Conservation (phyloP, 768 basidiomycete genomes). For the Xanthoconium purpureum region DNA sequence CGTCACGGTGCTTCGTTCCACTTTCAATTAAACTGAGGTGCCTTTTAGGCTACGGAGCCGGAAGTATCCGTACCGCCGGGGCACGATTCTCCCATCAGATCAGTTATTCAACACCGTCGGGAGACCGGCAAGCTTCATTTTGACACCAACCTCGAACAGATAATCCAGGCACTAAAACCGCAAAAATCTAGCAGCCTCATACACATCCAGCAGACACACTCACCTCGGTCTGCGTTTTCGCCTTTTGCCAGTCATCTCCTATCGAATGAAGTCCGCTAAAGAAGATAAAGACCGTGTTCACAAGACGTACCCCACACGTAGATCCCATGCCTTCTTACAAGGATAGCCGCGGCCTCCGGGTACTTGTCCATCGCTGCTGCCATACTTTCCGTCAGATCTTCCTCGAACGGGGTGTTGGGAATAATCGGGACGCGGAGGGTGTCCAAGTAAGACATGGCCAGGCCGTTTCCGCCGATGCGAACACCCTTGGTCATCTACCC, state of each 20-base stretch:
- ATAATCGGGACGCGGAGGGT: conserved; percentile 86
- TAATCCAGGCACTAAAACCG: conserved; percentile 75
- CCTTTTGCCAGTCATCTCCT: conserved; percentile 79
- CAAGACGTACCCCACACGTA: conserved; percentile 77
- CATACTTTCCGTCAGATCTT: conserved; percentile 87
- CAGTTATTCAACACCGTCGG: conserved; percentile 40
- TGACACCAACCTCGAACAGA: conserved; percentile 83
- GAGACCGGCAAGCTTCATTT: conserved; percentile 68
- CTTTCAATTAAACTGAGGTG: neutral
- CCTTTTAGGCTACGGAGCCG: neutral
- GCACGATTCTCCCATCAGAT: neutral
- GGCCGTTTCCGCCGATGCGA: conserved; percentile 69
- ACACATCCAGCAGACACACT: neutral
- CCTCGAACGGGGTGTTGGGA: conserved; percentile 87
- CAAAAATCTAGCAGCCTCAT: neutral
- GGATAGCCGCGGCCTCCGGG: conserved; percentile 73
- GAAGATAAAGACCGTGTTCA: neutral
- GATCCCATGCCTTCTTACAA: conserved; percentile 77
- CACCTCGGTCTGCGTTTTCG: conserved; percentile 85
- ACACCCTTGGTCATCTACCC: conserved; percentile 89
- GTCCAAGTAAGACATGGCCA: conserved; percentile 78
- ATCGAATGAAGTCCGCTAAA: neutral
- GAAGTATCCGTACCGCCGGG: neutral
- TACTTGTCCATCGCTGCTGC: conserved; percentile 77
- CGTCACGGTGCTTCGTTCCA: neutral